Conservation (phyloP, 164 flowering plant species). For the Sextonia rubra region DNA sequence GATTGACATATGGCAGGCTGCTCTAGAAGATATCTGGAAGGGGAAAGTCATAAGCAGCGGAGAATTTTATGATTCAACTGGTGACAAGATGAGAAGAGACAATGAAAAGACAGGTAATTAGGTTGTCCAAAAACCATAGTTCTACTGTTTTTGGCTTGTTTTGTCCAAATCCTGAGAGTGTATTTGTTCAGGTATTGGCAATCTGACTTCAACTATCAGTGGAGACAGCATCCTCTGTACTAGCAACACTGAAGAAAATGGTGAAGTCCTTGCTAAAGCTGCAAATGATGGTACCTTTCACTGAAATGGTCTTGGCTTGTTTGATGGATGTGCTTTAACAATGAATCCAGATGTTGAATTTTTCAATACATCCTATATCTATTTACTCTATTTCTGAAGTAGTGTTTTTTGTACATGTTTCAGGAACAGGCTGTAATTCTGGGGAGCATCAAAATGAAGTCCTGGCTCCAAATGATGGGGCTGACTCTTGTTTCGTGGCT, state of each 20-base stretch:
- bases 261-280: conserved; percentile 13
- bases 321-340: conserved; percentile 12
- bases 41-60: conserved; percentile 68
- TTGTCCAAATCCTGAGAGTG: background rate
- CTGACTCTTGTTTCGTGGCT: background rate
- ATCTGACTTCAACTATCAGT: conserved; percentile 17
- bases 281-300: conserved; percentile 19
- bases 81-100: conserved; percentile 30
- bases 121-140: background rate
- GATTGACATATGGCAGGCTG: conserved; percentile 35
- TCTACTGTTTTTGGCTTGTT: background rate
- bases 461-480: background rate
- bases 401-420: background rate
- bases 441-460: conserved; percentile 4
- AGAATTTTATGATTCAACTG: conserved; percentile 36
- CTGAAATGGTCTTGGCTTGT: conserved; percentile 17
- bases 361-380: conserved; percentile 1
- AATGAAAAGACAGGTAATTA: conserved; percentile 6
- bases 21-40: conserved; percentile 60
- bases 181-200: conserved; percentile 12
- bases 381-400: conserved; percentile 5
- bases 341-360: conserved; percentile 12
- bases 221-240: conserved; percentile 19
- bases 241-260: conserved; percentile 16
- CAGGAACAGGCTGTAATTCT: background rate